These are phyloP conservation scores for Pichia norvegensis DNA, from an alignment of 1,139 yeast species.

Conservation along the genomic window DNA sequence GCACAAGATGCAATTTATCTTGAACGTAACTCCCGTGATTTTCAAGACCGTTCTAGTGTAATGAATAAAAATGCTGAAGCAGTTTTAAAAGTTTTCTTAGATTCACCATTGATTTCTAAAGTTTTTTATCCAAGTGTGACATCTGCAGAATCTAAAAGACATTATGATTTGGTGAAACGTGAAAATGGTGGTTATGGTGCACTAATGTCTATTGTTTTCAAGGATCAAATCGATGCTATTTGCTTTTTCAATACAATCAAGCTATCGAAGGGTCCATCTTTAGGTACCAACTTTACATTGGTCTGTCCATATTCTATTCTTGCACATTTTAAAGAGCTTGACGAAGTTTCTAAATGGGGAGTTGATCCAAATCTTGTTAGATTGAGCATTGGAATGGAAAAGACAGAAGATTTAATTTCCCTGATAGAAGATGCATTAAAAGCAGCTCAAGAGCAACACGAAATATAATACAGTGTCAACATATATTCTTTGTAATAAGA, in stretches of 20 bases:
- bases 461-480: constrained; percentile 13
- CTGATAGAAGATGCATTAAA: constrained; percentile 56
- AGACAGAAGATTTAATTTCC: constrained; percentile 43
- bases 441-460: constrained; percentile 38
- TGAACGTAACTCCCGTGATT: constrained; percentile 91
- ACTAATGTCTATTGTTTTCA: constrained; percentile 67
- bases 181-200: constrained; percentile 90
- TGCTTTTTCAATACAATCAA: constrained; percentile 67
- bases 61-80: constrained; percentile 61
- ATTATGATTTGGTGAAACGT: constrained; percentile 66
- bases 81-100: constrained; percentile 42
- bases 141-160: constrained; percentile 36
- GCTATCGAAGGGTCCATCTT: constrained; percentile 86
- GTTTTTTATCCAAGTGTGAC: constrained; percentile 65
- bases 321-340: constrained; percentile 82
- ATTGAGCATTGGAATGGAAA: constrained; percentile 78
- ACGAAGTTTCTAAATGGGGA: constrained; percentile 77
- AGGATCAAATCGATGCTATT: constrained; percentile 57
- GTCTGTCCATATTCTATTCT: constrained; percentile 87
- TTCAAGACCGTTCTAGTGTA: constrained; percentile 55
- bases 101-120: constrained; percentile 44
- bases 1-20: constrained; percentile 87
- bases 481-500: too few species aligned
- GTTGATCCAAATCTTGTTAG: constrained; percentile 75
- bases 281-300: constrained; percentile 89